Percentiles rank a stretch among this genome's conserved stretches.
These are phyloP conservation scores for Coniochaeta sp. DNA, from an alignment of 2,329 filamentous ascomycete genomes.

Conservation along the genomic window DNA sequence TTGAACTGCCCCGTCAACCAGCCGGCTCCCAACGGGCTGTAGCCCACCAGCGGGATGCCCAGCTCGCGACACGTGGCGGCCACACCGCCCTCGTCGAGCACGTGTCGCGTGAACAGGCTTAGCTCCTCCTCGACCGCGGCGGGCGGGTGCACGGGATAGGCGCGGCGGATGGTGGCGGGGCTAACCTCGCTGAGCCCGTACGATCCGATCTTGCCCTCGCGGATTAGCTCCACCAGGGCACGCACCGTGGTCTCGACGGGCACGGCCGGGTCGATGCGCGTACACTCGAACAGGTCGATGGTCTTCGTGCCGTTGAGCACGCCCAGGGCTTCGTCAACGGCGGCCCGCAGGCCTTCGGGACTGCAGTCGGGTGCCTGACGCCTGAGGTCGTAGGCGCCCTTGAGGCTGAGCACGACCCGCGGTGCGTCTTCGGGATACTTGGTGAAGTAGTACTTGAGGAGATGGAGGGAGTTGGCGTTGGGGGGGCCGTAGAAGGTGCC, in stretches of 20 bases:
- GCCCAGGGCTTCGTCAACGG: constrained; percentile 38
- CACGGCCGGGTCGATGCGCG: constrained; percentile 28
- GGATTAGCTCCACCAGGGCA: too few species aligned
- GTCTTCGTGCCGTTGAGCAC: constrained; percentile 7
- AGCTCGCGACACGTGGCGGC: constrained; percentile 49
- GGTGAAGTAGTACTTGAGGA: constrained; percentile 46
- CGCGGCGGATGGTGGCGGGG: constrained; percentile 28
- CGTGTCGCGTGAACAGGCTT: constrained; percentile 24
- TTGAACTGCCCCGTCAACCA: neutral
- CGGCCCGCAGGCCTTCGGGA: constrained; percentile 35
- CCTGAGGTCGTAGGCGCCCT: constrained; percentile 35
- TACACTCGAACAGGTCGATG: constrained; percentile 47
- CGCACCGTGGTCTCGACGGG: constrained; percentile 38
- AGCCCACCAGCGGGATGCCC: neutral
- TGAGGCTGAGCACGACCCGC: constrained; percentile 46
- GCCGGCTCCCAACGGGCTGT: neutral
- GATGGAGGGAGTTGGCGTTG: constrained; percentile 39
- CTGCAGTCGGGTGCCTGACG: constrained; percentile 30
- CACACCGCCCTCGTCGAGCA: constrained; percentile 22
- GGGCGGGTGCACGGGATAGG: constrained; percentile 27
- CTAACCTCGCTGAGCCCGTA: constrained; percentile 33
- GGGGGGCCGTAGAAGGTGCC: constrained; percentile 41
- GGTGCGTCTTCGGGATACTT: constrained; percentile 46
- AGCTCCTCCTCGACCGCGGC: constrained; percentile 35
- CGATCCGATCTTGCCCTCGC: too few species aligned